Evolutionary conservation across 2,329 filamentous ascomycete species (phyloP).

Genomic region (Clarireedia monteithiana): DNA sequence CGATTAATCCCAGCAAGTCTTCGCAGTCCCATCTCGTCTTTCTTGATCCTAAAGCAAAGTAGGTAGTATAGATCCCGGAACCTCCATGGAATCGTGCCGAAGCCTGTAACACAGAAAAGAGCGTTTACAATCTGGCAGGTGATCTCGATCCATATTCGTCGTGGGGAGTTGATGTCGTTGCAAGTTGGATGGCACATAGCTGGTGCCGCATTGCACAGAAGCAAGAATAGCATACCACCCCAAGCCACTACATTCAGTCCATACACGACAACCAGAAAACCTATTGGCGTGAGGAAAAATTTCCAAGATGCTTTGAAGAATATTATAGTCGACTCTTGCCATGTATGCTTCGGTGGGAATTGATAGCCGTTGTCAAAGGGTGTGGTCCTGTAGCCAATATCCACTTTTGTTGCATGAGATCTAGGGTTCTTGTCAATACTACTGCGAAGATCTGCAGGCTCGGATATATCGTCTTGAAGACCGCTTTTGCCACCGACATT

Average conservation of each 20-base stretch:
- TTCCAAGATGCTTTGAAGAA: conserved; percentile 57
- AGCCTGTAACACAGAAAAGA: conserved; percentile 80
- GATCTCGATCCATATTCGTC: conserved; percentile 79
- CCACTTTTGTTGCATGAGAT: conserved; percentile 12
- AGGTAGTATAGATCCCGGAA: conserved; percentile 73
- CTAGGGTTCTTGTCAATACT: conserved; percentile 20
- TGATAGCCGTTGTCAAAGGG: conserved; percentile 57
- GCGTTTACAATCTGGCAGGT: conserved; percentile 78
- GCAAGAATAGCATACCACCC: conserved; percentile 84
- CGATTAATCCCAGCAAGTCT: conserved; percentile 67
- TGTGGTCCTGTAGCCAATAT: conserved; percentile 23
- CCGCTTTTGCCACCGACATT: not conserved
- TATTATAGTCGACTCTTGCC: conserved; percentile 49
- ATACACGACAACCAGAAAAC: conserved; percentile 72
- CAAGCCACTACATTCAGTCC: conserved; percentile 77
- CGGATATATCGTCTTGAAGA: not conserved
- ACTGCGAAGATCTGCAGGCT: not conserved
- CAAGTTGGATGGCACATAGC: conserved; percentile 67
- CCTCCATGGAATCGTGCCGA: conserved; percentile 78
- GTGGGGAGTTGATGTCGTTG: conserved; percentile 64
- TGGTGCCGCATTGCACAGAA: conserved; percentile 67
- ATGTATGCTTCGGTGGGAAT: conserved; percentile 54
- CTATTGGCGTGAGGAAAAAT: conserved; percentile 67
- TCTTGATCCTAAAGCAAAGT: conserved; percentile 51
- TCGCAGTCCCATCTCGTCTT: conserved; percentile 50